A percentile compares a stretch with the other conserved stretches of the same genome.
Evolutionary conservation across 2,329 filamentous ascomycete genomes (phyloP).

Genomic region (Fusarium nygamai): DNA sequence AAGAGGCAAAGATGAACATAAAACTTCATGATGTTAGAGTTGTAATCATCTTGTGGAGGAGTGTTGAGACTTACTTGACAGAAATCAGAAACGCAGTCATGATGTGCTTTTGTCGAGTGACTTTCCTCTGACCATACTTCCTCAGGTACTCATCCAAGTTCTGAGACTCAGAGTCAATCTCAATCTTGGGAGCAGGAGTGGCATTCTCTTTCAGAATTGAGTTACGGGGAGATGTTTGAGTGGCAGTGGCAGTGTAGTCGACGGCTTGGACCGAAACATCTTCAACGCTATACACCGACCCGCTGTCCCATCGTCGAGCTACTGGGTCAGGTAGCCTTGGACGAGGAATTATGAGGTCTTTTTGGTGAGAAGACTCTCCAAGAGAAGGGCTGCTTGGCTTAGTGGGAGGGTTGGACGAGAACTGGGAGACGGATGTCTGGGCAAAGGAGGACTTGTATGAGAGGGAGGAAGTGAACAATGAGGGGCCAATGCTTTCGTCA

Average conservation of each 20-base stretch:
- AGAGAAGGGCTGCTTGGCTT: neutral
- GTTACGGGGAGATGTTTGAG: constrained; percentile 11
- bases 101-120: constrained; percentile 22
- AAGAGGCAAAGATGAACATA: constrained; percentile 41
- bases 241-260: constrained; percentile 2
- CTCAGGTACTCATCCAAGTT: constrained; percentile 22
- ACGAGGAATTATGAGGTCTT: neutral
- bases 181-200: neutral
- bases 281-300: neutral
- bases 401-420: neutral
- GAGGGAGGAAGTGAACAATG: constrained; percentile 8
- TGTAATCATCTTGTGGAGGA: accelerated
- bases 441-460: constrained; percentile 29
- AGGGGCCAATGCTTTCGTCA: constrained; percentile 9
- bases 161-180: constrained; percentile 24
- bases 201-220: neutral
- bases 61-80: constrained; percentile 7
- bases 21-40: constrained; percentile 12
- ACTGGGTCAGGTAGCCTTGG: constrained; percentile 6
- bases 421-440: constrained; percentile 17
- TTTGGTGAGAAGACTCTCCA: neutral
- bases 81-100: constrained; percentile 25
- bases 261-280: neutral
- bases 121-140: constrained; percentile 18
- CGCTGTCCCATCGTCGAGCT: constrained; percentile 8